Conservation (phyloP, 192 early-diverging fungal genomes). For the Neocallimastix lanati region DNA sequence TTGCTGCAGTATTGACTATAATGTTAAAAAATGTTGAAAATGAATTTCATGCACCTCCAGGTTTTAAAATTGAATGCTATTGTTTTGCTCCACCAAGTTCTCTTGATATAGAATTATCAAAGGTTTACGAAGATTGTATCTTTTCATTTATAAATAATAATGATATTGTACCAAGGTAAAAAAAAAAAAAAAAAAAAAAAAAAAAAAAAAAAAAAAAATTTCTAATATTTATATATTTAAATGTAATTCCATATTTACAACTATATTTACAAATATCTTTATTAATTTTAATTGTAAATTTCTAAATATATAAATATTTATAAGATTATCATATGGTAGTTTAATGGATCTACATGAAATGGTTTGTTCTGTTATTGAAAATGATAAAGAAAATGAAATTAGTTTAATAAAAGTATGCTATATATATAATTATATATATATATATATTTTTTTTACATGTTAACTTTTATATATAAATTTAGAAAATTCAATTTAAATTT, state of each 20-base stretch:
- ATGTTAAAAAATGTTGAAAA: constrained; percentile 31
- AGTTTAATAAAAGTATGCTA: not conserved
- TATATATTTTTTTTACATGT: too few relatives aligned
- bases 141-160: constrained; percentile 39
- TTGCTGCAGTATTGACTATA: constrained; percentile 51
- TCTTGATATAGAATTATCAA: constrained; percentile 25
- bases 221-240: too few relatives aligned
- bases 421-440: too few relatives aligned
- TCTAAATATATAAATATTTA: too few relatives aligned
- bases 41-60: constrained; percentile 10
- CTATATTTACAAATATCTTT: too few relatives aligned
- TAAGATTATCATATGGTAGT: constrained; percentile 42
- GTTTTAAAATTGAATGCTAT: constrained; percentile 23
- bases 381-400: not conserved
- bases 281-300: too few relatives aligned
- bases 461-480: too few relatives aligned
- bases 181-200: too few relatives aligned
- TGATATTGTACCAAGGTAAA: constrained; percentile 22
- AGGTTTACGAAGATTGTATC: constrained; percentile 31
- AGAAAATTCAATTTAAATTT: too few relatives aligned
- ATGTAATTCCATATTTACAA: too few relatives aligned
- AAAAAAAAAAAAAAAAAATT: too few relatives aligned
- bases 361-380: constrained; percentile 3
- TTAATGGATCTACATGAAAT: constrained; percentile 38
- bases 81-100: constrained; percentile 36